These are phyloP conservation scores for Periglandula ipomoeae DNA, from an alignment of 2,329 filamentous ascomycete genomes.

Conservation along the genomic window DNA sequence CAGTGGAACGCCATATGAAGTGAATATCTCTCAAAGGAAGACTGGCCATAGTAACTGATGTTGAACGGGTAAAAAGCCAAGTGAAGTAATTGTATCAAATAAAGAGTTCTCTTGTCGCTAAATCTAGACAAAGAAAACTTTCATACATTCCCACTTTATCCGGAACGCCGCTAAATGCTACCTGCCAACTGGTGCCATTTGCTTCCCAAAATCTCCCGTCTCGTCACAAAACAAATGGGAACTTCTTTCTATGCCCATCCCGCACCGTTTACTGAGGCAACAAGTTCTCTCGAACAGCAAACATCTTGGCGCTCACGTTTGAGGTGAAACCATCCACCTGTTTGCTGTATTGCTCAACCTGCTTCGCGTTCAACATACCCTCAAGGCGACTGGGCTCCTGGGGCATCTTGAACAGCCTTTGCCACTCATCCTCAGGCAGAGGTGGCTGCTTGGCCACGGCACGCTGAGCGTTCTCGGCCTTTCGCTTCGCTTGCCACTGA, in stretches of 20 bases:
- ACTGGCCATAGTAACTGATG: too few relatives aligned
- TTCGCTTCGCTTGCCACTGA: constrained; percentile 93
- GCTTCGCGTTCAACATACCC: constrained; percentile 87
- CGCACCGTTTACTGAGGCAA: constrained; percentile 39
- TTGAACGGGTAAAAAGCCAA: too few relatives aligned
- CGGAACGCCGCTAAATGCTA: constrained; percentile 35
- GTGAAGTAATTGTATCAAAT: constrained; percentile 14
- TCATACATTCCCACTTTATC: constrained; percentile 28
- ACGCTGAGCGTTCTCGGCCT: constrained; percentile 85
- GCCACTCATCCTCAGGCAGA: constrained; percentile 96
- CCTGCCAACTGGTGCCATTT: constrained; percentile 23
- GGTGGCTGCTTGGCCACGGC: constrained; percentile 77
- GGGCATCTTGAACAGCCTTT: constrained; percentile 94
- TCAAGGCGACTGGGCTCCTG: constrained; percentile 89
- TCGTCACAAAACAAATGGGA: constrained; percentile 9
- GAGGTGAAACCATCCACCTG: constrained; percentile 96
- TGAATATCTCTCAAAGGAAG: too few relatives aligned
- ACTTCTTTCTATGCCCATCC: neutral
- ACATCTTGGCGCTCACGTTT: constrained; percentile 92
- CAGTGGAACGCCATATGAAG: too few relatives aligned
- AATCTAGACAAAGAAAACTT: constrained; percentile 24
- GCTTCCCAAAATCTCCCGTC: constrained; percentile 11
- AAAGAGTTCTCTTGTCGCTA: constrained; percentile 19
- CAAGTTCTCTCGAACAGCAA: constrained; percentile 72
- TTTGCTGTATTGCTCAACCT: constrained; percentile 96